These are phyloP conservation scores for Wickerhamiella kazuoi DNA, from an alignment of 805 yeast species.

Conservation along the genomic window DNA sequence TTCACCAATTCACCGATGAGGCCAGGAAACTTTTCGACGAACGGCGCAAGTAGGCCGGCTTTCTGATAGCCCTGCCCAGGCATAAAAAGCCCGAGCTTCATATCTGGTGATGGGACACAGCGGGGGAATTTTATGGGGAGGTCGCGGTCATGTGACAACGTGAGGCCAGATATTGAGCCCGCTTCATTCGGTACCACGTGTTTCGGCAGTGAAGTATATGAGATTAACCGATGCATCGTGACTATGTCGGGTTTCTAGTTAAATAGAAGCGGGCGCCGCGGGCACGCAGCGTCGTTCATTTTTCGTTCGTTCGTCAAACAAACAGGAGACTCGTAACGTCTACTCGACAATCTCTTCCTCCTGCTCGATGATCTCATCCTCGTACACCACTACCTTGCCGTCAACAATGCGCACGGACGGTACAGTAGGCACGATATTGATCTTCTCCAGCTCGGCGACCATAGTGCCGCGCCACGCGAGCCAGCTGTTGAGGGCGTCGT, in stretches of 20 bases:
- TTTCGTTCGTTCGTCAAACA: no score
- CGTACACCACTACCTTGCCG: slow-evolving; percentile 21
- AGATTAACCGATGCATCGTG: not conserved
- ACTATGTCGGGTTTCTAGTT: not conserved
- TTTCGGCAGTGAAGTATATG: no score
- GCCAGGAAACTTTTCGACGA: slow-evolving; percentile 12
- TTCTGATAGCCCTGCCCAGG: slow-evolving; percentile 25
- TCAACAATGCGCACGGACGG: slow-evolving; percentile 10
- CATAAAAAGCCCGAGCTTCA: slow-evolving; percentile 9
- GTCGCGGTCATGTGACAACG: no score
- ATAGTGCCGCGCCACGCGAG: slow-evolving; percentile 47
- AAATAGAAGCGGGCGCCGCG: not conserved
- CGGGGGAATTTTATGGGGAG: no score
- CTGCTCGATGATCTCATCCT: slow-evolving; percentile 41
- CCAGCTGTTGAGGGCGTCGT: slow-evolving; percentile 76
- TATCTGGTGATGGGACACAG: no score
- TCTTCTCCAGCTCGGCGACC: slow-evolving; percentile 25
- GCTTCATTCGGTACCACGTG: no score
- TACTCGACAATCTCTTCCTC: slow-evolving; percentile 22
- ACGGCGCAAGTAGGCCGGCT: slow-evolving; percentile 17
- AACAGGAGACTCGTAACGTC: no score
- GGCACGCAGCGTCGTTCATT: no score
- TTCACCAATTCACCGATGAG: slow-evolving; percentile 16
- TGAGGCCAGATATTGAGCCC: no score
- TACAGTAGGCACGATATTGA: slow-evolving; percentile 10